Base-by-base conservation (phyloP, 164 flowering plant species). In the Aristolochia californica region DNA sequence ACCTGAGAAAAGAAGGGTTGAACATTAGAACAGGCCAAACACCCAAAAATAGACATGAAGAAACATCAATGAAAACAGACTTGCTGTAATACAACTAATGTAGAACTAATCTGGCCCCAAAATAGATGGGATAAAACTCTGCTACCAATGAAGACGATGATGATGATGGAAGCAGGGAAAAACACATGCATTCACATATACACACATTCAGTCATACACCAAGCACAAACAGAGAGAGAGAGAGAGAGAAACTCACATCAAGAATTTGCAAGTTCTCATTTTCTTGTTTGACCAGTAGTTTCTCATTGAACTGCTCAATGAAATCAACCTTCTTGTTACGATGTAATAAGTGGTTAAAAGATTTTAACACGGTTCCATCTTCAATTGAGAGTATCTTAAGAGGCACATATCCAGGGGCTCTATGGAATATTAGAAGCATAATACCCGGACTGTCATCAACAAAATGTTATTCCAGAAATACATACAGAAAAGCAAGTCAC, bases 321-420 rank as follows among this genome's bases (percentile, higher is more conserved):
- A 71, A 68, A 34, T 91, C 96, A 57, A 91, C 94, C 77, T 91
- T 88, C 75, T 85, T 91, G 63, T 81, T 83, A 44, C 90, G 87
- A 61, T 88, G 96, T 62, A 91, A 81, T 5, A 84, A 76, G 69
- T 91, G 97, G 54, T 75, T 76, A 72, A 91, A 91, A 38, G 83
- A 70, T 73, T 88, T 91, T n/a, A 88, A 79, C 62, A 88, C 96
- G 9, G 91, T 84, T 3, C 97, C 97, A 76, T 91, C 96, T 65
- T 91, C 97, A 34, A 91, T 91, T 1, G 94, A 85, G 12, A 91
- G 72, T 61, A 91, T 88, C 78, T 84, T 84, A 16, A 91, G 77
- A 63, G 94, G 94, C 48, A 91, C 96, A 74, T 79, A 78, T 50
- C 88, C 59, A 48, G 71, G 68, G 49, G 73, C 75, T 63, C 76